Percentiles rank a stretch among this genome's conserved stretches.
These are phyloP conservation scores for Erodium texanum DNA, from an alignment of 441 rosid species.

Conservation along the genomic window DNA sequence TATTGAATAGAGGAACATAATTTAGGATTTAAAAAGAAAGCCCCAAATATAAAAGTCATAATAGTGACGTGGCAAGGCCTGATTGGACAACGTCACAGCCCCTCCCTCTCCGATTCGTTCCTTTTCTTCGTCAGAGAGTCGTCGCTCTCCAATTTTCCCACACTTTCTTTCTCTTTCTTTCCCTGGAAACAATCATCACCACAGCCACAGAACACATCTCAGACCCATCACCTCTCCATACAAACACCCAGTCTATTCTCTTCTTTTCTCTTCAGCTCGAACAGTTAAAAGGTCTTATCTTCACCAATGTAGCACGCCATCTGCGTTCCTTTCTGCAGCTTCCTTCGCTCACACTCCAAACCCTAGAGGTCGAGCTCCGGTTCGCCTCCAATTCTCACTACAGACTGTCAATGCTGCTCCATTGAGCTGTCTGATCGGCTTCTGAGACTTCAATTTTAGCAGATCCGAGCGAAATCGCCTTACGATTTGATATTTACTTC, in stretches of 20 bases:
- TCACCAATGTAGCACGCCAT: slow-evolving; percentile 10
- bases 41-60: background rate
- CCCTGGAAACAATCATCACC: background rate
- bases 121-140: background rate
- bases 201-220: background rate
- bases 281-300: background rate
- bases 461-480: background rate
- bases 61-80: background rate
- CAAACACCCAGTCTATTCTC: background rate
- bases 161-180: background rate
- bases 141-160: slow-evolving; percentile 4
- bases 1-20: background rate
- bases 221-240: background rate
- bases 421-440: background rate
- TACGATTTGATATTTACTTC: background rate
- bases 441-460: background rate
- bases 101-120: background rate
- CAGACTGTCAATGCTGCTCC: background rate
- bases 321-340: background rate
- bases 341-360: background rate
- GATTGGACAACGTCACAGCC: background rate
- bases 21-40: background rate
- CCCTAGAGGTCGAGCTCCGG: background rate
- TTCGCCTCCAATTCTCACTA: background rate
- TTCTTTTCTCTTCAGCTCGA: background rate